A percentile compares a stretch with the other conserved stretches of the same genome.
Evolutionary conservation across 257 asterid species (phyloP).

Genomic region (Lycium ferocissimum): DNA sequence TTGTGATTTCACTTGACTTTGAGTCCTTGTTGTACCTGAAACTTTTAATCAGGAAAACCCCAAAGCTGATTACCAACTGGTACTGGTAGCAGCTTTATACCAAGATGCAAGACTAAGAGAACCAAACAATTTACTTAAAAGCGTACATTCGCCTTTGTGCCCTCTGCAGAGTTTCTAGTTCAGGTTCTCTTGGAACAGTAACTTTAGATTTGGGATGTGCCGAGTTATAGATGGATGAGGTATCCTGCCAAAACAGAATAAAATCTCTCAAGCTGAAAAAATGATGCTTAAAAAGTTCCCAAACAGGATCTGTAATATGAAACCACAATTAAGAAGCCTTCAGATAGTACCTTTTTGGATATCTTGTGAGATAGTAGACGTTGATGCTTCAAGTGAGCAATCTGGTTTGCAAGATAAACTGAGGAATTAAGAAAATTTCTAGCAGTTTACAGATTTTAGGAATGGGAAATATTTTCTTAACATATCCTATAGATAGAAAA

Average conservation of each 20-base stretch:
- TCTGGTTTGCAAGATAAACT: slow-evolving; percentile 50
- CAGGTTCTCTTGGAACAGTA: slow-evolving; percentile 84
- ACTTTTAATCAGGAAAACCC: background rate
- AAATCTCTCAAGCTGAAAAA: background rate
- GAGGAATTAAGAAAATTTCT: background rate
- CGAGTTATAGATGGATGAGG: slow-evolving; percentile 27
- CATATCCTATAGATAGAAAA: slow-evolving; percentile 7
- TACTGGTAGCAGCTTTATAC: background rate
- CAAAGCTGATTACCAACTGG: background rate
- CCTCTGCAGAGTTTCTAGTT: slow-evolving; percentile 72
- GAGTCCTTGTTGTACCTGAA: slow-evolving; percentile 66
- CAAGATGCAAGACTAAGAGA: slow-evolving; percentile 3
- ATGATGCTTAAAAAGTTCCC: background rate
- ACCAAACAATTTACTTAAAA: slow-evolving; percentile 1
- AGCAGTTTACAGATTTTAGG: background rate
- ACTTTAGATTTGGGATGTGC: slow-evolving; percentile 47
- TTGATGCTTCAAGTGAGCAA: slow-evolving; percentile 74
- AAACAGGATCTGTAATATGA: background rate
- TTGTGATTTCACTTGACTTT: slow-evolving; percentile 55
- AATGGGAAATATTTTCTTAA: slow-evolving; percentile 7
- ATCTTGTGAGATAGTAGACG: slow-evolving; percentile 63
- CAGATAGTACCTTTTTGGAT: slow-evolving; percentile 58
- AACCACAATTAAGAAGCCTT: slow-evolving; percentile 21
- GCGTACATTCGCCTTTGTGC: slow-evolving; percentile 73
- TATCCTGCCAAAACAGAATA: slow-evolving; percentile 27